A percentile compares a stretch with the other conserved stretches of the same genome.
Conservation (phyloP, 805 yeast genomes). For the Schwanniomyces yamadae region DNA sequence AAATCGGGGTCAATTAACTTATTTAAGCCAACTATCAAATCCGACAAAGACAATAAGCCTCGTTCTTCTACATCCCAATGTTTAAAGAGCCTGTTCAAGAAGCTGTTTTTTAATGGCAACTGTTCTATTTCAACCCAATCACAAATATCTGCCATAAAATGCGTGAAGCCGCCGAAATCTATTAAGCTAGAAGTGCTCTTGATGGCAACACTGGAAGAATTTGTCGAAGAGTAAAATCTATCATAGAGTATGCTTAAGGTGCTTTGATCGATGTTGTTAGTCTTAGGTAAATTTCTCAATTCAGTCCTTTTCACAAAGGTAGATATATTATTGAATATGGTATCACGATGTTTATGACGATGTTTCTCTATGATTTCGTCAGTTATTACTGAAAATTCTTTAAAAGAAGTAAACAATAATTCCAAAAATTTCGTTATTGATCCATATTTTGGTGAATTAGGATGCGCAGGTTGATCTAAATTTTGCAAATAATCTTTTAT, state of each 20-base stretch:
- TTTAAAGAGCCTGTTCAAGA: conserved; percentile 58
- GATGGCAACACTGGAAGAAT: conserved; percentile 54
- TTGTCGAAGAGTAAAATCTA: conserved; percentile 73
- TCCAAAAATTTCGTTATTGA: conserved; percentile 84
- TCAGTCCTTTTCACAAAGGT: conserved; percentile 90
- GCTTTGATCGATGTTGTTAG: conserved; percentile 54
- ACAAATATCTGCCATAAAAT: conserved; percentile 75
- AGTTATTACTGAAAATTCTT: conserved; percentile 79
- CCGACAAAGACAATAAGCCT: conserved; percentile 62
- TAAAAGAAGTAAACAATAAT: conserved; percentile 85
- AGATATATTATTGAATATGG: conserved; percentile 83
- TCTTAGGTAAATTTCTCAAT: conserved; percentile 77
- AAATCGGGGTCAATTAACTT: conserved; percentile 68
- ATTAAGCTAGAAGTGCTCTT: conserved; percentile 60
- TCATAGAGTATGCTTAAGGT: conserved; percentile 78
- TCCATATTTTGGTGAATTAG: conserved; percentile 62
- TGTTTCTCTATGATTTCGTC: conserved; percentile 70
- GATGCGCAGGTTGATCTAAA: conserved; percentile 77
- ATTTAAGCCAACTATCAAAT: conserved; percentile 73
- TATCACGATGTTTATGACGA: conserved; percentile 68
- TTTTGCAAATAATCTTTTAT: conserved; percentile 78
- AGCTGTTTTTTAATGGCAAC: conserved; percentile 12
- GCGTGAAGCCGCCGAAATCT: conserved; percentile 68
- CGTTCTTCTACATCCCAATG: conserved; percentile 64
- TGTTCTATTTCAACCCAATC: conserved; percentile 57